A percentile compares a stretch with the other conserved stretches of the same genome.
phyloP scores from a whole-genome alignment of 805 yeast genomes.

The Candida saitoana region DNA sequence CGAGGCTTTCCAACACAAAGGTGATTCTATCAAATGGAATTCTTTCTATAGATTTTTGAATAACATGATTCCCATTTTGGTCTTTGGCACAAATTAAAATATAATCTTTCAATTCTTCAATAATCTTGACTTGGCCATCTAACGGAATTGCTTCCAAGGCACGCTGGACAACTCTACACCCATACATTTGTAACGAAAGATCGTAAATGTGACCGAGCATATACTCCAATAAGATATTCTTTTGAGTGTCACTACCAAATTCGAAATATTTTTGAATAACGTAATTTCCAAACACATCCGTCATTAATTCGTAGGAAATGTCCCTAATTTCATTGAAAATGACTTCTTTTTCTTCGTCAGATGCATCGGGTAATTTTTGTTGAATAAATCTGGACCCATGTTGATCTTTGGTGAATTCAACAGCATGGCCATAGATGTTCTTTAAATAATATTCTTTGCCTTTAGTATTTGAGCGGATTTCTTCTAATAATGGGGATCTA shows the following conservation, averaged over 20 bases:
- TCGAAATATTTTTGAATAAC: conserved; percentile 94
- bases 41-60: conserved; percentile 88
- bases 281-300: conserved; percentile 97
- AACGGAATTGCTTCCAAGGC: conserved; percentile 73
- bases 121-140: conserved; percentile 62
- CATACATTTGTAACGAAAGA: conserved; percentile 91
- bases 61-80: conserved; percentile 97
- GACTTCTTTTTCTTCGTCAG: conserved; percentile 67
- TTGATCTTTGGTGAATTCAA: conserved; percentile 92
- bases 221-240: conserved; percentile 57
- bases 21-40: conserved; percentile 68
- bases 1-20: conserved; percentile 70
- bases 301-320: conserved; percentile 73
- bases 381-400: conserved; percentile 97
- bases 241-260: conserved; percentile 68
- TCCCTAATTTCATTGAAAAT: conserved; percentile 81
- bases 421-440: conserved; percentile 80
- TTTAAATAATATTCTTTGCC: conserved; percentile 59
- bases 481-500: conserved; percentile 79
- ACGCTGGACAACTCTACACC: conserved; percentile 94
- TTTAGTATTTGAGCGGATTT: conserved; percentile 63
- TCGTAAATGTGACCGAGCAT: conserved; percentile 73
- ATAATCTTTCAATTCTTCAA: conserved; percentile 67
- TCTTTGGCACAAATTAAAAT: conserved; percentile 64
- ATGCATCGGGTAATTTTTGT: conserved; percentile 67